phyloP scores from a whole-genome alignment of 2,329 filamentous ascomycete genomes.

The Aspergillus luchuensis region DNA sequence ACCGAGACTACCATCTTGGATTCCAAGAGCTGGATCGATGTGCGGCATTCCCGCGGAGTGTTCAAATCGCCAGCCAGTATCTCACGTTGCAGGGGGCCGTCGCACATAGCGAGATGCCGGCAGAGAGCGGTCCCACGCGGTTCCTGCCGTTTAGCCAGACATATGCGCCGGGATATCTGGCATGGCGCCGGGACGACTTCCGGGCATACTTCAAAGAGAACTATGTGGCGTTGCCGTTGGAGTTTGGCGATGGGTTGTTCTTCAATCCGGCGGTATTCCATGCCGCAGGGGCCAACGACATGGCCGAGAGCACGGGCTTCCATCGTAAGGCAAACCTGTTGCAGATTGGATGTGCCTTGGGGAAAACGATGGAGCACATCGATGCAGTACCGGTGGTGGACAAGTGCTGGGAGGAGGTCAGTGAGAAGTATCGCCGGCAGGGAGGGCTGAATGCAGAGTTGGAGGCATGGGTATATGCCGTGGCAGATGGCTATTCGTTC shows the following conservation, averaged over 20 bases:
- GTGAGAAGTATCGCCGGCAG: constrained; percentile 50
- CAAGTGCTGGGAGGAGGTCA: constrained; percentile 56
- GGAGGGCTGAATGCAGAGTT: constrained; percentile 43
- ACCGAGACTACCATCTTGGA: constrained; percentile 66
- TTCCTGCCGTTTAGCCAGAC: constrained; percentile 63
- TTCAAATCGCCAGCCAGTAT: constrained; percentile 59
- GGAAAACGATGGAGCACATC: constrained; percentile 65
- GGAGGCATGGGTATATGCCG: constrained; percentile 51
- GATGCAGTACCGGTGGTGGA: constrained; percentile 56
- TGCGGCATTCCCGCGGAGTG: constrained; percentile 52
- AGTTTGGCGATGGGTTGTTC: constrained; percentile 62
- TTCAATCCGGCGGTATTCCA: constrained; percentile 67
- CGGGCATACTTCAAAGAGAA: constrained; percentile 55
- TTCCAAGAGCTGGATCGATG: constrained; percentile 57
- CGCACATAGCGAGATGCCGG: constrained; percentile 63
- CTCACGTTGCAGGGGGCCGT: constrained; percentile 66
- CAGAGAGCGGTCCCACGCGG: constrained; percentile 61
- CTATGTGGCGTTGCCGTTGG: constrained; percentile 56
- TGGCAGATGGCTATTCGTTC: constrained; percentile 63
- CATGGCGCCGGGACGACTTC: constrained; percentile 58
- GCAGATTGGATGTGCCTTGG: constrained; percentile 64
- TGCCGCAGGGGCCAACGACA: constrained; percentile 61
- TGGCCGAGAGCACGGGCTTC: constrained; percentile 37
- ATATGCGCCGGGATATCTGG: constrained; percentile 60
- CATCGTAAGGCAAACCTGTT: constrained; percentile 62